These are phyloP conservation scores for Hyaloscypha variabilis DNA, from an alignment of 495 filamentous ascomycete species.

Conservation along the genomic window DNA sequence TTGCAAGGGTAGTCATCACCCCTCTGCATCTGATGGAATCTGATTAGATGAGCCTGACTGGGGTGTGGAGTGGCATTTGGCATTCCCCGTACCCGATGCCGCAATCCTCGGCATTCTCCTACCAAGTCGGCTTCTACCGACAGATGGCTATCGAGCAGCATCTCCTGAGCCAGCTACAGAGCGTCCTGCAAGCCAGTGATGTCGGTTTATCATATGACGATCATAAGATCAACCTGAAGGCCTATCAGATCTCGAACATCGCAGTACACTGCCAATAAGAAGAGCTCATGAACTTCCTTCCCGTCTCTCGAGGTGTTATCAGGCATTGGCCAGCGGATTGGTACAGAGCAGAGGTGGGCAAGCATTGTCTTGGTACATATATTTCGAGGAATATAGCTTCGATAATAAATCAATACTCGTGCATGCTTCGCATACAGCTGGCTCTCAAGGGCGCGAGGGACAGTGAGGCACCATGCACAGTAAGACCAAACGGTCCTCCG, in stretches of 20 bases:
- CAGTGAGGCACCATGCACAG: constrained; percentile 6
- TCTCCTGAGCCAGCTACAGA: not conserved
- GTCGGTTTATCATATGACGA: not conserved
- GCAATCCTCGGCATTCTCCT: not conserved
- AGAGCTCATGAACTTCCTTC: no score
- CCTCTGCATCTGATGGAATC: not conserved
- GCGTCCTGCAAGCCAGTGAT: not conserved
- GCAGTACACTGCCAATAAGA: not conserved
- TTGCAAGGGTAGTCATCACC: not conserved
- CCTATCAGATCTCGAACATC: not conserved
- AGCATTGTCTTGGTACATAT: not conserved
- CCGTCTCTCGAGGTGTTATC: not conserved
- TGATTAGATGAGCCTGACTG: not conserved
- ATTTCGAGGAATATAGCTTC: not conserved
- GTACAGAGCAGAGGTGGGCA: not conserved
- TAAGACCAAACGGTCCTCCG: not conserved
- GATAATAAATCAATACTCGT: not conserved
- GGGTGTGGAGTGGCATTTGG: not conserved
- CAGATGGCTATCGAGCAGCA: not conserved
- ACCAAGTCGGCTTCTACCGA: not conserved
- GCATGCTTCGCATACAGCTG: not conserved
- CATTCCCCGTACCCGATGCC: no score
- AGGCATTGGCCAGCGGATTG: not conserved
- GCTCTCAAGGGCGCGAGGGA: not conserved
- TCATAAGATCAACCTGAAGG: not conserved